Conservation (phyloP, 371 early-diverging fungal genomes). For the Umbelopsis sp. region DNA sequence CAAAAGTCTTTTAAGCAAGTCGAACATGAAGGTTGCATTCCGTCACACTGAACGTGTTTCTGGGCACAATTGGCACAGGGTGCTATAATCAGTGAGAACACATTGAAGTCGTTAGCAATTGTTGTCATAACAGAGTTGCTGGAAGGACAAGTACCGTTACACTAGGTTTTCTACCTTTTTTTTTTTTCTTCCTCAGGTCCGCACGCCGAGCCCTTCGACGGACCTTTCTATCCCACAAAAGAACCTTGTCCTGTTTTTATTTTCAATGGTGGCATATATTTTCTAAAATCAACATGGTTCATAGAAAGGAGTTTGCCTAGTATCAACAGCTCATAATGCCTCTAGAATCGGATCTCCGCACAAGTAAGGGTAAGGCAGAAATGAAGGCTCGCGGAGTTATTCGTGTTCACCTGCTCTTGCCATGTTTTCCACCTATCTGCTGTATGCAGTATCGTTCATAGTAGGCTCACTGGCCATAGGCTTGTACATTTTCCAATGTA, state of each 20-base stretch:
- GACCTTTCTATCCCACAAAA: too few relatives aligned
- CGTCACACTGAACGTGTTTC: slow-evolving; percentile 1
- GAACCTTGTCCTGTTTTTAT: too few relatives aligned
- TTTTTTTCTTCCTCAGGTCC: neutral
- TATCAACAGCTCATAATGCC: too few relatives aligned
- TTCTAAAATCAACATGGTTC: too few relatives aligned
- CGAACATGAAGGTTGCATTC: neutral
- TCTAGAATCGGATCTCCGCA: too few relatives aligned
- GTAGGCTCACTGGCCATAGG: neutral
- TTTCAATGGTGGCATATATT: too few relatives aligned
- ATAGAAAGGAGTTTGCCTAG: too few relatives aligned
- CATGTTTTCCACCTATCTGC: slow-evolving; percentile 6
- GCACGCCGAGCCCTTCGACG: neutral
- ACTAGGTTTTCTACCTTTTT: neutral
- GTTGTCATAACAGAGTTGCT: slow-evolving; percentile 11
- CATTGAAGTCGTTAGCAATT: neutral
- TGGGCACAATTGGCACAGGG: slow-evolving; percentile 6
- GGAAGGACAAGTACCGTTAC: neutral
- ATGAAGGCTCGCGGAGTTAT: too few relatives aligned
- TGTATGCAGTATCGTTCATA: neutral
- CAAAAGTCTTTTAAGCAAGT: neutral
- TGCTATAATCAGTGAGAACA: slow-evolving; percentile 9
- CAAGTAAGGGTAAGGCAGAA: too few relatives aligned
- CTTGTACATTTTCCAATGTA: slow-evolving; percentile 48
- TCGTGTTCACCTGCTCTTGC: neutral